Base-by-base conservation (phyloP, 768 basidiomycete species). In the Naganishia vishniacii region DNA sequence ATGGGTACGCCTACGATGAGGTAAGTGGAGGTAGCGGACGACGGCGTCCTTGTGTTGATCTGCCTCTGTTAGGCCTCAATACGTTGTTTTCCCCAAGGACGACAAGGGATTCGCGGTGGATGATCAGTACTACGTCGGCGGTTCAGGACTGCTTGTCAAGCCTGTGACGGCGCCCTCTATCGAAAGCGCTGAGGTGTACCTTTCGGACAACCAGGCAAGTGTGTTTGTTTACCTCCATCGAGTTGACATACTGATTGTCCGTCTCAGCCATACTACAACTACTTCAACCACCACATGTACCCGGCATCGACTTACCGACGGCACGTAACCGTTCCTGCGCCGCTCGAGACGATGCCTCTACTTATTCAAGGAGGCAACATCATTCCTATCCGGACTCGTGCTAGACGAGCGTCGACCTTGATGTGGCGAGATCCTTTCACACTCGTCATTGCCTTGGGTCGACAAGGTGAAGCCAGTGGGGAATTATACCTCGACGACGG, bases 401-500 rank as follows among this genome's bases (percentile, higher is more conserved):
- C 89, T 1, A 82, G 95, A 41, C 83, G 92, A 1, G 82, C 94
- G 0, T 89, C 94, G 0, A 81, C 85, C 0, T 81, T 93, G 44
- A 94, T 95, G 88, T 88, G 86, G 79, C 78, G 81, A 59, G 95
- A 99, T 73, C 95, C 94, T 0, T 90, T 93, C 81, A 97, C 92
- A 0, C 83, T 98, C 41, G 85, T 87, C 61, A 82, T 94, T 25
- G 89, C 91, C 0, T 80, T 94, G 20, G 71, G 72, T 48, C 70
- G 73, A 28, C 49, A 71, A 13, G 83, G 83, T 78, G 83, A 68
- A 31, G 93, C 93, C 0, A 74, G 72, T 1, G 95, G 95, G 40
- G 89, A 93, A 72, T 81, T 99, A 40, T 99, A 98, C 78, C 83
- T 94, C 62, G 95, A 99, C 74, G 95, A 98, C 69, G 95, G 95